Conservation (phyloP, 768 basidiomycete species). For the Amylocystis lapponica region DNA sequence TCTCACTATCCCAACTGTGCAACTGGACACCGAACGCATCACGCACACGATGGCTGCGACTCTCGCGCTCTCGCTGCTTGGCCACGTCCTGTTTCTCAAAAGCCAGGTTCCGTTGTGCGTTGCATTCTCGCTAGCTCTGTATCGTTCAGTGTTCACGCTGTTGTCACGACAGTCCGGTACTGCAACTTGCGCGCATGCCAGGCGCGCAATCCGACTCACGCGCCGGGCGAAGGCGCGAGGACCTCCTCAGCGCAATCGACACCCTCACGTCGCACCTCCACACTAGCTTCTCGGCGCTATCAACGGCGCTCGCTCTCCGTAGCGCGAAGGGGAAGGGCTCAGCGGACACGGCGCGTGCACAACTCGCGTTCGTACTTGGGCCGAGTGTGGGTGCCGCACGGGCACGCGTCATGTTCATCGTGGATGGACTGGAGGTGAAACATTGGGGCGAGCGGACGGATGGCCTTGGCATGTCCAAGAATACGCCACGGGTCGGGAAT, state of each 20-base stretch:
- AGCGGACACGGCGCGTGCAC: constrained; percentile 38
- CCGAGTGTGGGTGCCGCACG: constrained; percentile 58
- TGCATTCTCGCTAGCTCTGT: background rate
- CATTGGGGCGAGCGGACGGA: constrained; percentile 20
- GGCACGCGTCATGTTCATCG: constrained; percentile 52
- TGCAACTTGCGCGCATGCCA: constrained; percentile 57
- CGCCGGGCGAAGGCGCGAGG: constrained; percentile 52
- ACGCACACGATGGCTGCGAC: constrained; percentile 56
- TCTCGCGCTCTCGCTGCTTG: constrained; percentile 56
- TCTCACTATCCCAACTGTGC: constrained; percentile 32
- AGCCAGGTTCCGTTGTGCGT: constrained; percentile 76
- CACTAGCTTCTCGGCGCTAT: constrained; percentile 69
- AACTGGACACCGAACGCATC: constrained; percentile 46
- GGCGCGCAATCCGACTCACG: constrained; percentile 41
- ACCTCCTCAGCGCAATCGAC: constrained; percentile 62
- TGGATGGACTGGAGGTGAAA: constrained; percentile 59
- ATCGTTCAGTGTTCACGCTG: background rate
- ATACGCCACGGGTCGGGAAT: background rate
- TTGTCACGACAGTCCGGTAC: constrained; percentile 44
- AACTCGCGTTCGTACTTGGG: constrained; percentile 61
- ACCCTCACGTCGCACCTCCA: constrained; percentile 66
- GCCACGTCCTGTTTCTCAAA: constrained; percentile 72
- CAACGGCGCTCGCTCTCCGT: constrained; percentile 51
- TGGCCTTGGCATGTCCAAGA: background rate
- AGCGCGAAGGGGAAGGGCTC: background rate